These are phyloP conservation scores for Rosa persica DNA, from an alignment of 306 rosid species.

Conservation along the genomic window DNA sequence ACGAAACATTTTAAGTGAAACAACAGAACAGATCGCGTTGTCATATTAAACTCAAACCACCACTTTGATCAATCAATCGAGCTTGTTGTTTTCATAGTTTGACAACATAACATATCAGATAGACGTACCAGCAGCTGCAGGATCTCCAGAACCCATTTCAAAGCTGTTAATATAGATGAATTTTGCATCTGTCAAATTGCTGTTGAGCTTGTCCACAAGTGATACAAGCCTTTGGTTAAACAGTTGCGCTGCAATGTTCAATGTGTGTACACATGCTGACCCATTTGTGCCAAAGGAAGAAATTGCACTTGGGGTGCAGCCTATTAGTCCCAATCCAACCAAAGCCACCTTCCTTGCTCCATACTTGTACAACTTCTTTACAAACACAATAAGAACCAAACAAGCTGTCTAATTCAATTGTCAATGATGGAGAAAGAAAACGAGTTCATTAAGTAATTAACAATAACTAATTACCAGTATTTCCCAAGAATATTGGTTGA, in stretches of 20 bases:
- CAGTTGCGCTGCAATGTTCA: conserved; percentile 31
- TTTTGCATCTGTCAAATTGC: conserved; percentile 29
- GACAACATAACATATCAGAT: not conserved
- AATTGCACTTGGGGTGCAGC: conserved; percentile 39
- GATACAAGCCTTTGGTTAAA: conserved; percentile 44
- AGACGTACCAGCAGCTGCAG: conserved; percentile 15
- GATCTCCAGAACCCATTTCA: conserved; percentile 19
- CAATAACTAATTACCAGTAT: not conserved
- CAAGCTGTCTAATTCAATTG: not conserved
- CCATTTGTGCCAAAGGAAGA: conserved; percentile 34
- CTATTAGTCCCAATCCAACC: conserved; percentile 23
- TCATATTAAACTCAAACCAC: not conserved
- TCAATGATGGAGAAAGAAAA: not conserved
- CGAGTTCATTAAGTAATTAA: not conserved
- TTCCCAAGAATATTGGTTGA: conserved; percentile 3
- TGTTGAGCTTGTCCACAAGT: conserved; percentile 38
- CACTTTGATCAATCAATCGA: not conserved
- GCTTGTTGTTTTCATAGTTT: not conserved
- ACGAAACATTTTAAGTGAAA: not conserved
- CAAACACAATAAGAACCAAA: not conserved
- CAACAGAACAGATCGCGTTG: not conserved
- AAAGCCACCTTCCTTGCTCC: conserved; percentile 22
- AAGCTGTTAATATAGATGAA: conserved; percentile 36
- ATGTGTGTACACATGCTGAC: conserved; percentile 37
- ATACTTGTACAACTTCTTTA: conserved; percentile 2